Evolutionary conservation across 495 filamentous ascomycete species (phyloP).

Genomic region (Cryomyces minteri): DNA sequence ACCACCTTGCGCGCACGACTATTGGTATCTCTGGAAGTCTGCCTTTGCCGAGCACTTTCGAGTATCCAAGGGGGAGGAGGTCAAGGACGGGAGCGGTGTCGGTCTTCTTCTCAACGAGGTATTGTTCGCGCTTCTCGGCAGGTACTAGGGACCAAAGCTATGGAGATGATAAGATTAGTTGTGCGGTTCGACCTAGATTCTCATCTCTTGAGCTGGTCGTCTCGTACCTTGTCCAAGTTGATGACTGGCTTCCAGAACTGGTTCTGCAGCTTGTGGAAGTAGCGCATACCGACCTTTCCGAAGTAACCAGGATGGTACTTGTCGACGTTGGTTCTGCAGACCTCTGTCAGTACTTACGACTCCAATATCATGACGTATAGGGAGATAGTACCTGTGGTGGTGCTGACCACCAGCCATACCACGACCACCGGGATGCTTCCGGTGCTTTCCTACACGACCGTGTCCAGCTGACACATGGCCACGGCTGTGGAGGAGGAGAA

Average conservation of each 20-base stretch:
- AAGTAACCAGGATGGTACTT: constrained; percentile 96
- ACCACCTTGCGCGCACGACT: constrained; percentile 74
- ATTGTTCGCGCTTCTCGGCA: constrained; percentile 64
- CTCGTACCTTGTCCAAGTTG: constrained; percentile 70
- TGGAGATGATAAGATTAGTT: too few species aligned
- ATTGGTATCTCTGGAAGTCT: constrained; percentile 68
- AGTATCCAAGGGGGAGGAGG: constrained; percentile 79
- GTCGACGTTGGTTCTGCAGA: constrained; percentile 59
- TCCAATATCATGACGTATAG: background rate
- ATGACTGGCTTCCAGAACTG: constrained; percentile 85
- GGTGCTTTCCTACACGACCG: constrained; percentile 84
- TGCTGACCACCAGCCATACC: constrained; percentile 95
- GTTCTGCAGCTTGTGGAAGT: constrained; percentile 80
- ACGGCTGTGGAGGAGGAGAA: constrained; percentile 36
- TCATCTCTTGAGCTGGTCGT: background rate
- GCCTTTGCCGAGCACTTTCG: constrained; percentile 88
- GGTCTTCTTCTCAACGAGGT: constrained; percentile 49
- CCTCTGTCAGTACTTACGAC: too few species aligned
- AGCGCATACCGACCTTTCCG: constrained; percentile 93
- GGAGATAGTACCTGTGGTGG: constrained; percentile 44
- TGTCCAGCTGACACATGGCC: constrained; percentile 89
- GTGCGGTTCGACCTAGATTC: background rate
- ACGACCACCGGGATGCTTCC: constrained; percentile 85
- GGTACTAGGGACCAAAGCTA: constrained; percentile 75
- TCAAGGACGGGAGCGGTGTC: constrained; percentile 85